These are phyloP conservation scores for Neonectria neomacrospora DNA, from an alignment of 2,329 filamentous ascomycete genomes.

Conservation along the genomic window DNA sequence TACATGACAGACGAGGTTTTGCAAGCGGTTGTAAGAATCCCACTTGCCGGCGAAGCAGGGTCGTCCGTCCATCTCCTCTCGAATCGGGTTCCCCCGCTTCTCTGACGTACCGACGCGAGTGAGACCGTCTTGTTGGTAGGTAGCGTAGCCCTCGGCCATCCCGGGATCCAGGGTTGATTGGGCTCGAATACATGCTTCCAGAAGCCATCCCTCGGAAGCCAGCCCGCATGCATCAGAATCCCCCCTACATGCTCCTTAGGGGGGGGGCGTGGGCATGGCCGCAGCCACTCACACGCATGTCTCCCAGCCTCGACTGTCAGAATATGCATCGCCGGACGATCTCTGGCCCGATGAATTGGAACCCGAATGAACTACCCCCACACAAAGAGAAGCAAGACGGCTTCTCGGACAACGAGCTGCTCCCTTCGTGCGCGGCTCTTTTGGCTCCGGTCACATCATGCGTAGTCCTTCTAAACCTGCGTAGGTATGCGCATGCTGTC, in stretches of 20 bases:
- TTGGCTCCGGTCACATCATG: slow-evolving; percentile 12
- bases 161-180: slow-evolving; percentile 30
- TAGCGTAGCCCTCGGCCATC: slow-evolving; percentile 14
- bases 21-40: not conserved
- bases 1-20: not conserved
- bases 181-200: slow-evolving; percentile 35
- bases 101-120: slow-evolving; percentile 6
- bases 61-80: slow-evolving; percentile 6
- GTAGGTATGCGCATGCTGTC: slow-evolving; percentile 4
- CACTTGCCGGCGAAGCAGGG: not conserved
- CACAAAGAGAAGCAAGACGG: slow-evolving; percentile 4
- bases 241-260: slow-evolving; percentile 15
- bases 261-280: slow-evolving; percentile 29
- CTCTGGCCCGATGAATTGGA: slow-evolving; percentile 30
- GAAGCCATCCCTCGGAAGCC: slow-evolving; percentile 29
- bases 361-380: slow-evolving; percentile 31
- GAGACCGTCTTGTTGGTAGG: not conserved
- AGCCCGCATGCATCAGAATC: slow-evolving; percentile 23
- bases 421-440: not conserved
- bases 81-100: slow-evolving; percentile 10
- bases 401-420: not conserved
- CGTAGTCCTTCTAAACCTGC: slow-evolving; percentile 2
- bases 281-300: slow-evolving; percentile 35
- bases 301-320: slow-evolving; percentile 25
- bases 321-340: slow-evolving; percentile 31